Evolutionary conservation across 352 stramenopile genomes (phyloP).

Genomic region (Pythium monospermum): DNA sequence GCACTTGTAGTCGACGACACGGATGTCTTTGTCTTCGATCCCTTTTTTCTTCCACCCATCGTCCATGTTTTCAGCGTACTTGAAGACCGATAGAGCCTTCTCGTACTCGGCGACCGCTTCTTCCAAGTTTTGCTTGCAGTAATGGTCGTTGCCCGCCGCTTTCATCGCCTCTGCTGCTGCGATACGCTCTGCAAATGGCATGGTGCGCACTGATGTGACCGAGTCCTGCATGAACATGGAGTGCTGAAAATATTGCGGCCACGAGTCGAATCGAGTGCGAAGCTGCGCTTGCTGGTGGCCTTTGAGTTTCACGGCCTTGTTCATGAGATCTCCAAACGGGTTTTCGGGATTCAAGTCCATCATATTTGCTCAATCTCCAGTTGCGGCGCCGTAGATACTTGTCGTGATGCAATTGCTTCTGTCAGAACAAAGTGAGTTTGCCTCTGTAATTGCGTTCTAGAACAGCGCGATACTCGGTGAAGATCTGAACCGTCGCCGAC

Average conservation of each 20-base stretch:
- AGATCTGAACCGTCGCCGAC: slow-evolving; percentile 14
- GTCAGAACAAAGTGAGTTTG: too few species aligned
- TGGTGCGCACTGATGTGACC: slow-evolving; percentile 35
- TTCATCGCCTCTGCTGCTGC: slow-evolving; percentile 66
- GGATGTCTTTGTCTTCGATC: slow-evolving; percentile 77
- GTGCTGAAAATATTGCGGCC: slow-evolving; percentile 84
- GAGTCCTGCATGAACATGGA: slow-evolving; percentile 86
- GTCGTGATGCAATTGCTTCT: background rate
- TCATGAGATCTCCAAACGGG: slow-evolving; percentile 81
- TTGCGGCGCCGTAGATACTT: background rate
- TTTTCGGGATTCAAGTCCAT: slow-evolving; percentile 68
- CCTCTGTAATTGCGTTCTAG: too few species aligned
- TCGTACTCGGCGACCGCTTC: slow-evolving; percentile 81
- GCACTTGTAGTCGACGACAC: slow-evolving; percentile 47
- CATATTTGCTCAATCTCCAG: slow-evolving; percentile 1
- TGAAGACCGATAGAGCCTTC: slow-evolving; percentile 80
- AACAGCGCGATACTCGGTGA: too few species aligned
- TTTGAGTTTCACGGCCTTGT: slow-evolving; percentile 83
- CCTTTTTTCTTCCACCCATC: slow-evolving; percentile 84
- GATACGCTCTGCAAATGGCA: slow-evolving; percentile 51
- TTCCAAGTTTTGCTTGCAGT: slow-evolving; percentile 37
- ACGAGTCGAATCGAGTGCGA: slow-evolving; percentile 64
- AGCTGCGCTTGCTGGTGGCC: slow-evolving; percentile 75
- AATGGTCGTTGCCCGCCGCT: slow-evolving; percentile 53
- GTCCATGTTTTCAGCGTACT: slow-evolving; percentile 76